Evolutionary conservation across 148 eudicot species (phyloP), one percentile per base, ranked within the genome.

Genomic region (Rhododendron ferrugineum): DNA sequence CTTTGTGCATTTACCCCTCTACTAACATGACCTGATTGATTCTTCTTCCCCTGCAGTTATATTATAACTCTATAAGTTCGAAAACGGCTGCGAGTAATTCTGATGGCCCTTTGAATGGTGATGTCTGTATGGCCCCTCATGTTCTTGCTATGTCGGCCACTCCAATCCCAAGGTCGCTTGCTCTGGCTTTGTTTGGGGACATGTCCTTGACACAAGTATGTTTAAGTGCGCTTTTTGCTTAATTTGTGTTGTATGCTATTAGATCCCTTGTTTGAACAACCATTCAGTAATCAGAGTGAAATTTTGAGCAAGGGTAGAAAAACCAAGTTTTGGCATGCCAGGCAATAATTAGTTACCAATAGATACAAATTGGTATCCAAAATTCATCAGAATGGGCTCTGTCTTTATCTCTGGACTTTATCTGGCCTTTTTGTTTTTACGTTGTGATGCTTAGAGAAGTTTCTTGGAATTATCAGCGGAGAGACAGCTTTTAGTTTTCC

Each of bases 81-180:
- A 90, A 82, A 88, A 74, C 83, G 85, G 90, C 78, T 20, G 85
- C 81, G 79, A 88, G 64, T 84, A 54, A 78, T 88, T 85, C 92
- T 64, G 89, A 66, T 87, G 93, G 83, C 85, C 85, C 89, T 73
- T 80, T 85, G 26, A 89, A 90, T 85, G 90, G 83, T 78, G 90
- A 87, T 77, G 84, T 86, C 56, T 80, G 37, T 79, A 97, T 97
- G 99, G 99, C 99, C 47, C 99, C 99, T 32, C 98, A 97, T 88
- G 91, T 97, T 84, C 94, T 97, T 88, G 98, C 98, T 58, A 91
- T 97, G 94, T 92, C 99, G 52, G 99, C 99, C 83, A 97, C 99
- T 74, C 99, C 99, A 85, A 97, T 97, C 36, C 99, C 99, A 47
- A 94, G 99, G 86, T 91, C 96, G 72, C 98, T 97, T 85, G 99